These are phyloP conservation scores for Neoscytalidium dimidiatum DNA, from an alignment of 2,329 filamentous ascomycete genomes.

Conservation along the genomic window DNA sequence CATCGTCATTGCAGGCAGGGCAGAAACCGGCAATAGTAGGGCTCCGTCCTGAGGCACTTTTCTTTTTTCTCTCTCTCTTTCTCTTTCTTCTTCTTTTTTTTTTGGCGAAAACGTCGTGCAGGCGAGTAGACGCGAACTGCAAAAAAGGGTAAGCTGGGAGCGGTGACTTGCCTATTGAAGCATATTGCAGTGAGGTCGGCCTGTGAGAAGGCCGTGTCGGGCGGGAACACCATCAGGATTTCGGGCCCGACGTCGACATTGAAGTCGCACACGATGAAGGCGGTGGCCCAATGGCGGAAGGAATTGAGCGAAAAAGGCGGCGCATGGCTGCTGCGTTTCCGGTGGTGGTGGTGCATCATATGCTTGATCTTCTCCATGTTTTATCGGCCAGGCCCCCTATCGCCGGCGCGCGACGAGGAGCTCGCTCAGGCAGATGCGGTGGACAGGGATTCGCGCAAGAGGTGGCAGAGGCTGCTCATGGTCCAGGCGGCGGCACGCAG, in stretches of 20 bases:
- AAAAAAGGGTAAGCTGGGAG: background rate
- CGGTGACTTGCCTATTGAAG: slow-evolving; percentile 39
- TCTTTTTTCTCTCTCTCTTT: no score
- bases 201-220: slow-evolving; percentile 38
- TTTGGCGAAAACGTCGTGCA: no score
- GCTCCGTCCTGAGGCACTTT: background rate
- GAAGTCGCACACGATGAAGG: slow-evolving; percentile 47
- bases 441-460: background rate
- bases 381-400: slow-evolving; percentile 10
- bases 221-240: slow-evolving; percentile 44
- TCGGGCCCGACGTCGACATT: slow-evolving; percentile 47
- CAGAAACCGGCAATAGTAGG: background rate
- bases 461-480: slow-evolving; percentile 4
- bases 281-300: slow-evolving; percentile 43
- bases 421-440: background rate
- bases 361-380: slow-evolving; percentile 40
- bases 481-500: background rate
- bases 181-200: slow-evolving; percentile 44
- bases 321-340: slow-evolving; percentile 6
- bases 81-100: no score
- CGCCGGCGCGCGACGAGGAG: background rate
- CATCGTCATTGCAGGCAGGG: background rate
- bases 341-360: slow-evolving; percentile 27
- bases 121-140: background rate
- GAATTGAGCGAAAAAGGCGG: slow-evolving; percentile 19